Base-by-base conservation (phyloP, 1,284 basidiomycete species). In the Ustilago hordei region DNA sequence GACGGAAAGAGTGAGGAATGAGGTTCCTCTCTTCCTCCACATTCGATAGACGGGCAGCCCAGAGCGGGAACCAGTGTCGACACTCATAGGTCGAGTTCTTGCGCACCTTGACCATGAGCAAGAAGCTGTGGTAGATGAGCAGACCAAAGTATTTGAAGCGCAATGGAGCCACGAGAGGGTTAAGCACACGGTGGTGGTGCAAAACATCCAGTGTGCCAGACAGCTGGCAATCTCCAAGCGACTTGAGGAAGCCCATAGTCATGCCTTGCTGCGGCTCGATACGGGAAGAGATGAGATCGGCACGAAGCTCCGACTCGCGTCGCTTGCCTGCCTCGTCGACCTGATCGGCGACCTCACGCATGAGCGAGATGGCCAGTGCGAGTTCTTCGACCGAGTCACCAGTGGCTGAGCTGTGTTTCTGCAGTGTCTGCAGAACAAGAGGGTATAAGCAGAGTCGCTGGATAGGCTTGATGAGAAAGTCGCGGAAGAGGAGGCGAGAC, bases 401-500 rank as follows among this genome's bases (percentile, higher is more conserved):
- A 3, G 52, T 70, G 4, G 66, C 61, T 31, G 67, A 64, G 48
- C 64, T 69, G 68, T 84, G 70, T 67, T 81, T 84, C 36, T 80
- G 73, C 43, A 86, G 57, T 8, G 81, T 84, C 53, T 84, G 80
- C 38, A 86, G 70, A 2, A 85, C 74, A 15, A 86, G 67, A 8
- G 84, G 84, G 57, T 85, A 84, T 12, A 86, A 69, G 53, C 83
- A 85, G 17, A 86, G 78, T 6, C 84, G 78, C 60, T 86, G 84
- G 35, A 86, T 80, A 4, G 84, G 84, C 76, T 86, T 86, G 68
- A 86, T 82, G 57, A 86, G 75, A 57, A 81, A 85, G 56, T 86
- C 84, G 31, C 80, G 75, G 60, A 86, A 83, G 12, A 79, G 70
- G 28, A 86, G 68, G 11, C 82, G 78, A 13, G 72, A 69, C 4